Evolutionary conservation across 2,329 filamentous ascomycete genomes (phyloP).

Genomic region (Leptographium procerum): DNA sequence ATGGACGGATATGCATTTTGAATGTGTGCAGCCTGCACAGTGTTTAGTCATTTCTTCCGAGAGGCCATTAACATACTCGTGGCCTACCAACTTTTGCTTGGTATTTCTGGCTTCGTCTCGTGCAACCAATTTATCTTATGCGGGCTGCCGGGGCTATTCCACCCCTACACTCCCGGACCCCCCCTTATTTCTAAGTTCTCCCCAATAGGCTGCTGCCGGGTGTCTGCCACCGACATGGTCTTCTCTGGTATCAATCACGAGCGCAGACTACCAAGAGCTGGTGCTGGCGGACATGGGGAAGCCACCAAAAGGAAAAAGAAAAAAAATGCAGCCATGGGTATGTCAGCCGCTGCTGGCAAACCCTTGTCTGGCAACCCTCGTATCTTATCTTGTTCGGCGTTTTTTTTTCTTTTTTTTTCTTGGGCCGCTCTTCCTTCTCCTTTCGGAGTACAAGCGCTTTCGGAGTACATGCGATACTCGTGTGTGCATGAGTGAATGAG

Average conservation of each 20-base stretch:
- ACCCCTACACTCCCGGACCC: neutral
- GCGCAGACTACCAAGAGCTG: neutral
- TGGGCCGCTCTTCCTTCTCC: too few relatives aligned
- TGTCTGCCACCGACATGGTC: neutral
- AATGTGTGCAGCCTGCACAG: neutral
- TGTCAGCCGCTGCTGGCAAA: neutral
- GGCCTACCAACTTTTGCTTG: neutral
- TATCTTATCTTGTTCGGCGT: neutral
- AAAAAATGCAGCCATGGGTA: neutral
- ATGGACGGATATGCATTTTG: neutral
- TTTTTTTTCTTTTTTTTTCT: too few relatives aligned
- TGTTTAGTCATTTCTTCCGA: neutral
- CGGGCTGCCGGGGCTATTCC: neutral
- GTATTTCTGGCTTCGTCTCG: neutral
- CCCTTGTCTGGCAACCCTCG: neutral
- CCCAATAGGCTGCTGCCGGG: neutral
- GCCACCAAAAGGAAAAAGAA: neutral
- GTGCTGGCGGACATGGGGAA: neutral
- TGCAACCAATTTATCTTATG: neutral
- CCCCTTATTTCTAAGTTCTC: neutral
- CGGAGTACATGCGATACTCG: too few relatives aligned
- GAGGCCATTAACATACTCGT: neutral
- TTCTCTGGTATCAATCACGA: neutral
- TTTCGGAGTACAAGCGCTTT: too few relatives aligned
- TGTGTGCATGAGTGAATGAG: too few relatives aligned